Evolutionary conservation across 164 flowering plant species (phyloP).

Genomic region (Cinnamomum chago): DNA sequence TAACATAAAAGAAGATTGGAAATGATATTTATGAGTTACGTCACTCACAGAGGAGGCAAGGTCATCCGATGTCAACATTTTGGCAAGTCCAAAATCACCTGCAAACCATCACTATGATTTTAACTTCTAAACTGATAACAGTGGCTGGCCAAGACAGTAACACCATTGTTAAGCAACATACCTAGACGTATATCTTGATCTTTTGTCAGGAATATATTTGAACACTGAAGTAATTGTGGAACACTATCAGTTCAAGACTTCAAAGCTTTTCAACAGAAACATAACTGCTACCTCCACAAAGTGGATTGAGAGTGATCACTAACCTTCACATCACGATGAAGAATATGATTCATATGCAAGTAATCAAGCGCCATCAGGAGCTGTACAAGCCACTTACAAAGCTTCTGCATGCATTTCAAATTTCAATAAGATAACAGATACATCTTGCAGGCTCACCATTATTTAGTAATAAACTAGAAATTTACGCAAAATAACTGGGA

Average conservation of each 20-base stretch:
- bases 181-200: constrained; percentile 92
- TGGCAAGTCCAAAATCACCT: constrained; percentile 99
- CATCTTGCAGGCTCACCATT: too few relatives aligned
- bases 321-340: constrained; percentile 99
- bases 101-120: constrained; percentile 15
- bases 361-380: constrained; percentile 95
- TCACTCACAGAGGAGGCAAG: constrained; percentile 94
- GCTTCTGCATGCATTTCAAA: constrained; percentile 51
- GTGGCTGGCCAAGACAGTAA: neutral
- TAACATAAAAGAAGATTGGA: neutral
- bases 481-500: neutral
- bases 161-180: constrained; percentile 19
- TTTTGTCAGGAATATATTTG: constrained; percentile 93
- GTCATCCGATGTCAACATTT: constrained; percentile 89
- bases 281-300: constrained; percentile 1
- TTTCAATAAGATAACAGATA: neutral
- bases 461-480: neutral
- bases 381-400: constrained; percentile 96
- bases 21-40: neutral
- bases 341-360: constrained; percentile 84
- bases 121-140: neutral
- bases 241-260: constrained; percentile 23
- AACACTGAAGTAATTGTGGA: constrained; percentile 62
- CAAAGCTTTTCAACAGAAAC: constrained; percentile 4
- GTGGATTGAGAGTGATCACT: constrained; percentile 20